Evolutionary conservation across 352 stramenopile species (phyloP).

Genomic region (Blastocystis sp.): DNA sequence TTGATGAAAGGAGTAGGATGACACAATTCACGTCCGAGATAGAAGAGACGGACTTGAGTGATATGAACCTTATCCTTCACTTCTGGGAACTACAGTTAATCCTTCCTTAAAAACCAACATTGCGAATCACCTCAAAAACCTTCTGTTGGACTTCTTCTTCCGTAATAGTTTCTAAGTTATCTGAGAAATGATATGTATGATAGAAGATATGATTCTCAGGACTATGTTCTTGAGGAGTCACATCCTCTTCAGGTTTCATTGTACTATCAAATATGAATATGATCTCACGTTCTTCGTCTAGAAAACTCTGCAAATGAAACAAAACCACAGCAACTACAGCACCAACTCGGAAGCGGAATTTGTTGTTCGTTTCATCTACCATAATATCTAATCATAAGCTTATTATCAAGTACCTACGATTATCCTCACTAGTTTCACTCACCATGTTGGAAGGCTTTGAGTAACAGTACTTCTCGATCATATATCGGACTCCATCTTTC

Average conservation of each 20-base stretch:
- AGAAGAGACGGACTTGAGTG: slow-evolving; percentile 23
- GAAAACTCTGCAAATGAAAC: slow-evolving; percentile 13
- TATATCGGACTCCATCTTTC: not conserved
- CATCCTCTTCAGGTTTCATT: not conserved
- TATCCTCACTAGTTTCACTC: not conserved
- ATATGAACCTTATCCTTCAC: slow-evolving; percentile 8
- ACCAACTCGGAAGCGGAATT: slow-evolving; percentile 46
- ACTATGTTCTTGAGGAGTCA: slow-evolving; percentile 25
- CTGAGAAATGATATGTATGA: slow-evolving; percentile 42
- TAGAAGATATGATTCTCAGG: slow-evolving; percentile 42
- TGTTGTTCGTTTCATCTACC: not conserved
- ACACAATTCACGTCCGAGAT: slow-evolving; percentile 37
- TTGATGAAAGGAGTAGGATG: not conserved
- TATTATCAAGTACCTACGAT: not conserved
- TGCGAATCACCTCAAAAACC: slow-evolving; percentile 10
- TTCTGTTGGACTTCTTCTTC: slow-evolving; percentile 6
- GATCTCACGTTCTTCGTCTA: not conserved
- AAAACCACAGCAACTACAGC: slow-evolving; percentile 28
- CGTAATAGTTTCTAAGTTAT: slow-evolving; percentile 21
- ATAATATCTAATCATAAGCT: not conserved
- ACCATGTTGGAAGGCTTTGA: slow-evolving; percentile 17
- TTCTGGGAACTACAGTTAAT: slow-evolving; percentile 15
- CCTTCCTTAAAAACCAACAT: not conserved
- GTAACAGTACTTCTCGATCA: slow-evolving; percentile 41
- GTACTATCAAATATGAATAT: not conserved